A percentile compares a stretch with the other conserved stretches of the same genome.
Conservation (phyloP, 441 rosid species). For the Adansonia gregorii region DNA sequence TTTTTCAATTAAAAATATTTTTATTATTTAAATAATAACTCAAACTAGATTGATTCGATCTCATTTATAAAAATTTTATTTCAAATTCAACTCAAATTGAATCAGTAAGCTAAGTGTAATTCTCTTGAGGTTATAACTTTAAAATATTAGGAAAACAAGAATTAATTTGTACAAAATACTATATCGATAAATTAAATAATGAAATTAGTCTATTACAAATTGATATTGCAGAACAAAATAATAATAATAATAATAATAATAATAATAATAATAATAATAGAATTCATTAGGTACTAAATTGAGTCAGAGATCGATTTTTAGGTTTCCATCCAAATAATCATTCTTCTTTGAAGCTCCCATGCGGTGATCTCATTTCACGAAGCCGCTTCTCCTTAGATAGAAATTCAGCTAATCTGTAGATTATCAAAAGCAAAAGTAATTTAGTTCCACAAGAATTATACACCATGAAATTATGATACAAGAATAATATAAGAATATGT, state of each 20-base stretch:
- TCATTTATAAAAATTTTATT: too few relatives aligned
- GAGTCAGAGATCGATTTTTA: neutral
- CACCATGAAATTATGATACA: neutral
- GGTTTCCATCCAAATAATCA: neutral
- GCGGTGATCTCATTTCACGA: conserved; percentile 22
- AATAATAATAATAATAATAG: neutral
- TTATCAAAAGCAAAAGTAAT: neutral
- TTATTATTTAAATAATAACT: too few relatives aligned
- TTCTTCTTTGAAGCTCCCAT: conserved; percentile 8
- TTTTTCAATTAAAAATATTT: too few relatives aligned
- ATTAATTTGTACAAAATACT: neutral
- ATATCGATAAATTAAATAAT: neutral
- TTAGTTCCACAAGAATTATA: too few relatives aligned
- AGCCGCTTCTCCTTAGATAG: conserved; percentile 23
- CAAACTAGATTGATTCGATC: too few relatives aligned
- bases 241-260: neutral
- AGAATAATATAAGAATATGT: neutral
- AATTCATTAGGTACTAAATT: neutral
- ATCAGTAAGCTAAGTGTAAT: too few relatives aligned
- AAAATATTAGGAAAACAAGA: neutral
- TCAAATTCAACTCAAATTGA: too few relatives aligned
- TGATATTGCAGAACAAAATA: neutral
- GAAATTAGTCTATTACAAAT: neutral
- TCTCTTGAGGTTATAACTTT: too few relatives aligned
- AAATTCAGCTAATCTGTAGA: conserved; percentile 13